Conservation (phyloP, 164 flowering plant genomes). For the Cinnamomum chago region DNA sequence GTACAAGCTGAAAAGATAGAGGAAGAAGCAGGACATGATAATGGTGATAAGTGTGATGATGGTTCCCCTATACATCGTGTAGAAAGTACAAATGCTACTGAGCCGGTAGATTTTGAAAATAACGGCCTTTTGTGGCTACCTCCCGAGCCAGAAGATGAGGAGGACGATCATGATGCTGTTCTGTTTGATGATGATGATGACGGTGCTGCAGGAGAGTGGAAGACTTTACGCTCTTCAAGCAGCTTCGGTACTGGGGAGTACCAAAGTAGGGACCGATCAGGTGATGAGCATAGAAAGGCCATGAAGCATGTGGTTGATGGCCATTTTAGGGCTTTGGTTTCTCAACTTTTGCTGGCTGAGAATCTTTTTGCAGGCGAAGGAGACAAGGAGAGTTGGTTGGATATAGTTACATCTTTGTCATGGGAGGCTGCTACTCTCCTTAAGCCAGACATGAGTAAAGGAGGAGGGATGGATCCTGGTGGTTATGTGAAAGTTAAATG, state of each 20-base stretch:
- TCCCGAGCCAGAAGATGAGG: constrained; percentile 96
- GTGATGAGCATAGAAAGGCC: constrained; percentile 54
- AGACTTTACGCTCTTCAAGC: constrained; percentile 53
- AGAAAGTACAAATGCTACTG: constrained; percentile 45
- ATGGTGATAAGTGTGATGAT: constrained; percentile 39
- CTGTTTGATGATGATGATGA: constrained; percentile 80
- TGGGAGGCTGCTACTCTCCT: constrained; percentile 90
- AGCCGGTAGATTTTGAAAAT: constrained; percentile 92
- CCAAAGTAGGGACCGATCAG: constrained; percentile 46
- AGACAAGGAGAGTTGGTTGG: constrained; percentile 65
- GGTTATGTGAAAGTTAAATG: constrained; percentile 91
- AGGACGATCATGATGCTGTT: constrained; percentile 70
- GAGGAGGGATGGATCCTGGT: constrained; percentile 65
- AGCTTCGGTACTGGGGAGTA: constrained; percentile 85
- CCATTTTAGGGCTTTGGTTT: constrained; percentile 59
- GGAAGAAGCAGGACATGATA: constrained; percentile 32
- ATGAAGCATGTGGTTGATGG: constrained; percentile 57
- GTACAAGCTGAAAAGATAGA: constrained; percentile 23
- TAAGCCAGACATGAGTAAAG: constrained; percentile 57
- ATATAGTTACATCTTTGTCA: constrained; percentile 67
- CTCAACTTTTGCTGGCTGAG: constrained; percentile 49
- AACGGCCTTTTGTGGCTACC: constrained; percentile 96
- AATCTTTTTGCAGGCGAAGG: constrained; percentile 36
- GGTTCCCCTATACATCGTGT: constrained; percentile 44
- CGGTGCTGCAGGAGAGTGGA: constrained; percentile 80